A percentile compares a stretch with the other conserved stretches of the same genome.
Evolutionary conservation across 345 rosid genomes (phyloP).

Genomic region (Salix caprea): DNA sequence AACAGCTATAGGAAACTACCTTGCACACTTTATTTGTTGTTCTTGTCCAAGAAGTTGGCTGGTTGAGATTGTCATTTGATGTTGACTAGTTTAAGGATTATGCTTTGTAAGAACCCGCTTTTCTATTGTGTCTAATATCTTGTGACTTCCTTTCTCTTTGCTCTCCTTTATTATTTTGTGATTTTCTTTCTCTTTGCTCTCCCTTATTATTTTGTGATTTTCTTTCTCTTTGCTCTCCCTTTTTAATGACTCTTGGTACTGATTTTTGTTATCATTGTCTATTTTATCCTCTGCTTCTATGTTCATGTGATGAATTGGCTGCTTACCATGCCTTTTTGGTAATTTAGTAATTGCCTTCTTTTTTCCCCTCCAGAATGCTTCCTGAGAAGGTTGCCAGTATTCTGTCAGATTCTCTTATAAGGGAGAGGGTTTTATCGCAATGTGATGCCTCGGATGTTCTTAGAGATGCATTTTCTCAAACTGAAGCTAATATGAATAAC

Average conservation of each 20-base stretch:
- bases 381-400: conserved; percentile 69
- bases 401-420: conserved; percentile 61
- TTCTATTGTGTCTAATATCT: conserved; percentile 1
- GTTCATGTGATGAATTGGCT: neutral
- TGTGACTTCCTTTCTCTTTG: neutral
- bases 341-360: neutral
- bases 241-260: too few relatives aligned
- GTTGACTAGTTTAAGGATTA: neutral
- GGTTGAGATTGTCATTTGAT: neutral
- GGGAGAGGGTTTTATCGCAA: conserved; percentile 62
- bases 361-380: conserved; percentile 50
- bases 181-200: neutral
- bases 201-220: neutral
- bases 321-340: neutral
- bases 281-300: neutral
- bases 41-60: neutral
- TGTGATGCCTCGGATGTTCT: conserved; percentile 84
- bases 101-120: neutral
- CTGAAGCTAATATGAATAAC: conserved; percentile 83
- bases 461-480: conserved; percentile 60
- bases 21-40: neutral
- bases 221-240: neutral
- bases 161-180: neutral
- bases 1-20: neutral
- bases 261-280: neutral